phyloP scores from a whole-genome alignment of 352 stramenopile genomes.

The Phytophthora hybrid region DNA sequence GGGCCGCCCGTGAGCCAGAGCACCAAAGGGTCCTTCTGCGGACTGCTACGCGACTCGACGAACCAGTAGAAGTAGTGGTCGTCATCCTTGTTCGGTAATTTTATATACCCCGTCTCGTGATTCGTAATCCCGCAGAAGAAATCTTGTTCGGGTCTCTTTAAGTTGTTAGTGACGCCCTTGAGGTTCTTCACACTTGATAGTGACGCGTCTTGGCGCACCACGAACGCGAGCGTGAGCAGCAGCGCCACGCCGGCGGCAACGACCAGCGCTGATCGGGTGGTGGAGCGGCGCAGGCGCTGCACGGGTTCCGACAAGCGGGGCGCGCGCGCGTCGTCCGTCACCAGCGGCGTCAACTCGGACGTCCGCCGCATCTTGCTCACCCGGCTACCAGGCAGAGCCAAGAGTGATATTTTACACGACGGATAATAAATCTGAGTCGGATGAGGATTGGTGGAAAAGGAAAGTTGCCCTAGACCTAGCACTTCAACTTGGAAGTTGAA shows the following conservation, averaged over 20 bases:
- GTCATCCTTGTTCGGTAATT: slow-evolving; percentile 57
- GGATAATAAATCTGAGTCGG: neutral
- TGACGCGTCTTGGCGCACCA: slow-evolving; percentile 35
- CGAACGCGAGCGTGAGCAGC: slow-evolving; percentile 44
- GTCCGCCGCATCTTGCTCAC: slow-evolving; percentile 35
- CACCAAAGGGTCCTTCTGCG: slow-evolving; percentile 57
- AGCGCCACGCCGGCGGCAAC: slow-evolving; percentile 39
- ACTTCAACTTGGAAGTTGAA: slow-evolving; percentile 11
- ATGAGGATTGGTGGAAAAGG: neutral
- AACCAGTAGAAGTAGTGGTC: slow-evolving; percentile 83
- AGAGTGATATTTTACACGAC: neutral
- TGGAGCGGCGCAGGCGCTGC: neutral
- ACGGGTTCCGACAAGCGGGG: neutral
- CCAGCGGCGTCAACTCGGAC: slow-evolving; percentile 48
- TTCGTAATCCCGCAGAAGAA: slow-evolving; percentile 53
- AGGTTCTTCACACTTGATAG: slow-evolving; percentile 35
- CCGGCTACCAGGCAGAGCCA: neutral
- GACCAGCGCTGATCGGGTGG: slow-evolving; percentile 25
- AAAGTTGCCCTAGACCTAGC: neutral
- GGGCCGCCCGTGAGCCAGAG: slow-evolving; percentile 76
- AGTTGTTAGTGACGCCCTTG: slow-evolving; percentile 30
- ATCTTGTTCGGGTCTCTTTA: slow-evolving; percentile 11
- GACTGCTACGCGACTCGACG: slow-evolving; percentile 49
- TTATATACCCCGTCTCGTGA: slow-evolving; percentile 62
- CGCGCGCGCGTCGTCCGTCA: slow-evolving; percentile 1